Base-by-base conservation (phyloP, 257 asterid genomes). In the Scutellaria galericulata region DNA sequence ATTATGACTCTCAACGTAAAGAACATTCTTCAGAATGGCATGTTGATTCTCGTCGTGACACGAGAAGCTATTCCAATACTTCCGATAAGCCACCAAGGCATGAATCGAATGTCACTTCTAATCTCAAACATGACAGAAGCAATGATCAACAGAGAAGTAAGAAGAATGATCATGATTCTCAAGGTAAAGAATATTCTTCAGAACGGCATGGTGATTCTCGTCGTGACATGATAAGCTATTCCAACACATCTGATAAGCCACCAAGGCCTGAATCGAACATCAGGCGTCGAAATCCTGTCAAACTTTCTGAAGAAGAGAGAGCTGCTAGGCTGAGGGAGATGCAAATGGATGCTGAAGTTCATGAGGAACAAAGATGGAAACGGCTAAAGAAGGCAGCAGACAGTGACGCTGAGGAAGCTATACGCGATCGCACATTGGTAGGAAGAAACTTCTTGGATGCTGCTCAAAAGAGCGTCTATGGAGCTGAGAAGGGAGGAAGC, bases 291-390 rank as follows among this genome's bases (percentile, higher is more conserved):
- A 83, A 62, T 27, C 53, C 92, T 37, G 81, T 75, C 60, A 86
- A 80, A 68, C 90, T 95, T 48, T 83, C 98, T n/a, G 92, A 90
- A 70, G 98, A 92, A 84, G 99, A 95, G 84, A 86, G 97, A 76
- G 91, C 96, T 65, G 94, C 92, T 1, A 88, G 76, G 82, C 87
- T 95, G 72, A 83, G 74, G 83, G 99, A 92, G 87, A 95, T 95
- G 99, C 91, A 88, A 73, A 85, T 84, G 86, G 97, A 95, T 80
- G 99, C 99, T 65, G 96, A 83, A 73, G 62, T 78, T 75, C 97
- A 95, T 48, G 99, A 95, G 80, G 92, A 87, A 79, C 98, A 95
- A 62, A 83, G 99, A 75, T 92, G 96, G 97, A 92, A 87, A 72
- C 81, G 96, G 45, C 68, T 95, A 42, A 88, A 90, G 90, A 91